Percentiles rank a stretch among this genome's conserved stretches.
phyloP scores from a whole-genome alignment of 2,329 filamentous ascomycete genomes.

The Cryphonectria carpinicola region DNA sequence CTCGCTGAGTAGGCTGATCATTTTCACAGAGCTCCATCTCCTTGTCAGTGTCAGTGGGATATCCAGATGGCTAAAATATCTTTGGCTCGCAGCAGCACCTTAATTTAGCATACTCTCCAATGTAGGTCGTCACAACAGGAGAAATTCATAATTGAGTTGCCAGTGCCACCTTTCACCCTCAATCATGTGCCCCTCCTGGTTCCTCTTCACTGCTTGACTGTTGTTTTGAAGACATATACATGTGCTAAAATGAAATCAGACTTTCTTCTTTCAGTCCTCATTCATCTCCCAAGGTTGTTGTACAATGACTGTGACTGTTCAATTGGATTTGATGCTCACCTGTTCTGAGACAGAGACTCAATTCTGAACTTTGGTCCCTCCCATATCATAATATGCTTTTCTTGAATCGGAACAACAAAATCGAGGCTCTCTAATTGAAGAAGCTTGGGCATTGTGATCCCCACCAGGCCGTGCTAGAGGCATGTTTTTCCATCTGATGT shows the following conservation, averaged over 20 bases:
- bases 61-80: background rate
- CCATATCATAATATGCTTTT: background rate
- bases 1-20: background rate
- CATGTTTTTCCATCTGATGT: background rate
- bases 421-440: background rate
- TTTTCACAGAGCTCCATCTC: background rate
- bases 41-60: background rate
- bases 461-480: background rate
- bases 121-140: background rate
- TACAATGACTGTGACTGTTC: background rate
- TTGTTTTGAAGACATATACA: background rate
- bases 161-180: background rate
- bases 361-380: background rate
- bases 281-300: background rate
- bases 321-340: background rate
- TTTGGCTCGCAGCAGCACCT: background rate
- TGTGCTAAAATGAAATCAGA: background rate
- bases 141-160: background rate
- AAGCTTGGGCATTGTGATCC: background rate
- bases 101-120: background rate
- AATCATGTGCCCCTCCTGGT: background rate
- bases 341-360: background rate
- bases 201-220: background rate
- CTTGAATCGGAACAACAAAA: background rate
- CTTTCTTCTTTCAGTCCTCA: background rate